Evolutionary conservation across 2,329 filamentous ascomycete genomes (phyloP).

Genomic region (Teratosphaeria nubilosa): DNA sequence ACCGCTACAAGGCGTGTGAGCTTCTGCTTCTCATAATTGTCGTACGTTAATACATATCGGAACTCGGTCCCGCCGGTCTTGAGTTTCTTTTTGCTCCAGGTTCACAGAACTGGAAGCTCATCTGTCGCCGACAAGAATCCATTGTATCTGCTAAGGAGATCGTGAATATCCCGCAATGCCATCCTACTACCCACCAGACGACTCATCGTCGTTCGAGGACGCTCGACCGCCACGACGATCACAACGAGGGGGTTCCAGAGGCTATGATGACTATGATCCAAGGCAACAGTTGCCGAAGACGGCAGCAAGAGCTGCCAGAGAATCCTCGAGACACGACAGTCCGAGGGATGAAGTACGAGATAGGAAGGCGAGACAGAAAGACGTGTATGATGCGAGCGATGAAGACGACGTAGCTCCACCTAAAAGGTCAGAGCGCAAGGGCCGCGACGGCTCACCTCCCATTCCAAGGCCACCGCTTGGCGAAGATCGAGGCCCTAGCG

Average conservation of each 20-base stretch:
- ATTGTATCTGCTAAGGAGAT: neutral
- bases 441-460: slow-evolving; percentile 1
- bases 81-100: neutral
- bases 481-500: neutral
- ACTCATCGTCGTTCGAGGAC: neutral
- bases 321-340: neutral
- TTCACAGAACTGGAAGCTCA: neutral
- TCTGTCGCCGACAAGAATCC: neutral
- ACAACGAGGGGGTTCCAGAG: neutral
- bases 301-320: neutral
- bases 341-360: neutral
- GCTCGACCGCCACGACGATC: neutral
- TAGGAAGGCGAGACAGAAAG: slow-evolving; percentile 5
- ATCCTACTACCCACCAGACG: neutral
- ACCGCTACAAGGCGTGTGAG: neutral
- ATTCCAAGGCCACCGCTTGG: slow-evolving; percentile 11
- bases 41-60: neutral
- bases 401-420: slow-evolving; percentile 16
- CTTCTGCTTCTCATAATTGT: neutral
- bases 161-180: neutral
- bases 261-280: neutral
- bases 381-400: slow-evolving; percentile 21
- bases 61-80: neutral
- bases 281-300: neutral
- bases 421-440: neutral